Percentiles rank a stretch among this genome's conserved stretches.
Evolutionary conservation across 169 alveolate species (phyloP).

Genomic region (Blepharisma undulans): DNA sequence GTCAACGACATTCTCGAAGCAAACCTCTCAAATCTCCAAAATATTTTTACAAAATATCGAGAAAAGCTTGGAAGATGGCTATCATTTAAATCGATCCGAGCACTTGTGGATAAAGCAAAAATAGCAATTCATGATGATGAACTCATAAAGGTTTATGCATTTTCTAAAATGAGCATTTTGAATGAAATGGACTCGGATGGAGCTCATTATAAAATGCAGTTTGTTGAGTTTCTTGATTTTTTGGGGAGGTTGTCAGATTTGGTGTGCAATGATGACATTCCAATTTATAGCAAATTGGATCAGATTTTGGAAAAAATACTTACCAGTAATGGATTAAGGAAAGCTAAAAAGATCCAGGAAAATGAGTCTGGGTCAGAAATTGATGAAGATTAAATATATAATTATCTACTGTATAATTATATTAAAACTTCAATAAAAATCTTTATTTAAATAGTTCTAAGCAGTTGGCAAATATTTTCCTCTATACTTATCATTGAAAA

Average conservation of each 20-base stretch:
- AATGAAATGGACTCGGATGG: constrained; percentile 63
- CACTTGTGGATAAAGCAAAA: constrained; percentile 41
- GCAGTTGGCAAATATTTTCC: not conserved
- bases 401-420: not conserved
- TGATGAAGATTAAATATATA: not conserved
- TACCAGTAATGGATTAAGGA: not conserved
- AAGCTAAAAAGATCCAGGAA: not conserved
- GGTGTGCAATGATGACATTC: not conserved
- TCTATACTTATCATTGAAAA: constrained; percentile 2
- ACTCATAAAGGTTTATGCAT: constrained; percentile 48
- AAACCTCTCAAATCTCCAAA: constrained; percentile 43
- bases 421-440: too few species aligned
- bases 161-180: constrained; percentile 51
- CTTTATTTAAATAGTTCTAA: not conserved
- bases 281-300: not conserved
- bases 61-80: constrained; percentile 52
- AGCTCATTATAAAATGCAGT: constrained; percentile 41
- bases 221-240: constrained; percentile 63
- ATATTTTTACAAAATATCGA: constrained; percentile 34
- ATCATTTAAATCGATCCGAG: constrained; percentile 42
- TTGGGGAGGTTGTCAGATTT: constrained; percentile 48
- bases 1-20: constrained; percentile 52
- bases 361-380: not conserved
- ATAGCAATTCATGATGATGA: constrained; percentile 33
- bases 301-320: not conserved